phyloP scores from a whole-genome alignment of 768 basidiomycete genomes.

The Termitomyces sp. region DNA sequence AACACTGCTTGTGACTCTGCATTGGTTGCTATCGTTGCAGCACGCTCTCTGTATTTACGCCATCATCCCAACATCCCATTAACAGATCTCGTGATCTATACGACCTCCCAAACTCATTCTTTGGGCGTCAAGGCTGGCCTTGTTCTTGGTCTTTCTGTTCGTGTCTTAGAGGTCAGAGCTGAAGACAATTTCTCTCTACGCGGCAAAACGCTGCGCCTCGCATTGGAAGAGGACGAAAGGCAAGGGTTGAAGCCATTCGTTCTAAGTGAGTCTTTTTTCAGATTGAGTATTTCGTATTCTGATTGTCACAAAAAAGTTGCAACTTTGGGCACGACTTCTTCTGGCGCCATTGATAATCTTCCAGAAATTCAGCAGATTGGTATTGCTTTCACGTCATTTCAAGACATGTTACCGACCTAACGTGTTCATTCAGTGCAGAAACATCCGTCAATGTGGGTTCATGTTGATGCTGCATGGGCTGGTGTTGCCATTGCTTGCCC shows the following conservation, averaged over 20 bases:
- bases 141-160: constrained; percentile 73
- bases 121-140: constrained; percentile 74
- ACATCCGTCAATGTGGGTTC: constrained; percentile 72
- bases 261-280: constrained; percentile 49
- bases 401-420: not conserved
- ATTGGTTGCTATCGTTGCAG: constrained; percentile 76
- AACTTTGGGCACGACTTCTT: constrained; percentile 90
- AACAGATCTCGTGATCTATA: constrained; percentile 77
- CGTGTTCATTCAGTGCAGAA: constrained; percentile 42
- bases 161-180: constrained; percentile 60
- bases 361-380: constrained; percentile 70
- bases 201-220: constrained; percentile 54
- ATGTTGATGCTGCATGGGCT: constrained; percentile 92
- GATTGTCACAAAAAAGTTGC: constrained; percentile 49
- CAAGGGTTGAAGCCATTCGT: constrained; percentile 75
- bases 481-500: constrained; percentile 81
- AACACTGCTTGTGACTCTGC: constrained; percentile 84
- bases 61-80: constrained; percentile 44
- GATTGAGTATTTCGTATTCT: not conserved
- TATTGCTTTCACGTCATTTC: not conserved
- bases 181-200: constrained; percentile 68
- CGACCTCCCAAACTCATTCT: constrained; percentile 89
- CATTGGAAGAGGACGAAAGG: constrained; percentile 61
- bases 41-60: constrained; percentile 57
- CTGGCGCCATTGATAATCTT: constrained; percentile 82